Evolutionary conservation across 495 filamentous ascomycete genomes (phyloP).

Genomic region (Neurospora sp.): DNA sequence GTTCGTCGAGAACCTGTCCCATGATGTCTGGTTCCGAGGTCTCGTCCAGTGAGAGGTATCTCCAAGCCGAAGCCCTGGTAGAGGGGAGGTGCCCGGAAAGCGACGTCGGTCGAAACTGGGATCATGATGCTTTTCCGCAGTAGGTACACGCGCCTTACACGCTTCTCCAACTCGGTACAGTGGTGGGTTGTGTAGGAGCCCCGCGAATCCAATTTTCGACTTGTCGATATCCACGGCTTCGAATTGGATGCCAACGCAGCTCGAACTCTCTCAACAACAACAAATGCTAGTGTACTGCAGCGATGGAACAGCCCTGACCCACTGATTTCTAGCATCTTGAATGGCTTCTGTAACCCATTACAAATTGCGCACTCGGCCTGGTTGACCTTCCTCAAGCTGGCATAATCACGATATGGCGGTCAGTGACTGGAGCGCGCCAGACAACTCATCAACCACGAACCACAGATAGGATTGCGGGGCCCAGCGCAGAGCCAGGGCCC

Average conservation of each 20-base stretch:
- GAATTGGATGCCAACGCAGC: background rate
- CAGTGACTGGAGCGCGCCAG: conserved; percentile 6
- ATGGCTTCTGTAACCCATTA: conserved; percentile 4
- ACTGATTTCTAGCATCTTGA: conserved; percentile 6
- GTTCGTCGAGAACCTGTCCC: background rate
- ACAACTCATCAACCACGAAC: background rate
- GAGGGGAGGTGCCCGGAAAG: background rate
- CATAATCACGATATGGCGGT: conserved; percentile 13
- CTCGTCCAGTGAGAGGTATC: background rate
- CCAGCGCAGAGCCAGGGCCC: background rate
- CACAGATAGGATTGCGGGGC: background rate
- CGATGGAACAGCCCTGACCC: conserved; percentile 11
- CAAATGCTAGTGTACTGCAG: conserved; percentile 12
- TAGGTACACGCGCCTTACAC: background rate
- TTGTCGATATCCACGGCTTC: background rate
- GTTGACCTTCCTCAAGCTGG: background rate
- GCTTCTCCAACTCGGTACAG: background rate
- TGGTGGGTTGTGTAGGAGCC: background rate
- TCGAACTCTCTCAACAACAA: background rate
- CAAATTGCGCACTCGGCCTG: background rate
- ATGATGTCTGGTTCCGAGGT: background rate
- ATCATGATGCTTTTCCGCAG: background rate
- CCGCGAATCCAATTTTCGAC: background rate
- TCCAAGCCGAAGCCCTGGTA: background rate
- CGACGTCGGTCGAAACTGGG: background rate